Evolutionary conservation across 2,329 filamentous ascomycete genomes (phyloP).

Genomic region (Colletotrichum sp.): DNA sequence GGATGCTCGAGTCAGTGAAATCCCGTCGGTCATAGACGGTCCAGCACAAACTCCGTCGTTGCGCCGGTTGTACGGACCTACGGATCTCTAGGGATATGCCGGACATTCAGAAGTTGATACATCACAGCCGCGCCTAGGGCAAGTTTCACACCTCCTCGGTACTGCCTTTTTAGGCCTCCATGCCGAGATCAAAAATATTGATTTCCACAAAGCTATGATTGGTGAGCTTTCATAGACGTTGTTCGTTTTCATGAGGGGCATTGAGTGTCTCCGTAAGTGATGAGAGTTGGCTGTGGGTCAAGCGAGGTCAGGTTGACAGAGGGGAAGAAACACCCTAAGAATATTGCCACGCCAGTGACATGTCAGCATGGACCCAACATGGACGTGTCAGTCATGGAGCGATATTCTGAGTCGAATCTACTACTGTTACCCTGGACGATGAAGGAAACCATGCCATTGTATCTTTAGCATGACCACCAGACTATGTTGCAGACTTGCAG

Average conservation of each 20-base stretch:
- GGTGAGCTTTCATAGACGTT: not conserved
- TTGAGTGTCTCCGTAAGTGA: not conserved
- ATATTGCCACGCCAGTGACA: not conserved
- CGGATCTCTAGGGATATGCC: not conserved
- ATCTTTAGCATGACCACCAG: not conserved
- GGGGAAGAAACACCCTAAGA: not conserved
- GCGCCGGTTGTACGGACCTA: not conserved
- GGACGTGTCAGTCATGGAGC: not conserved
- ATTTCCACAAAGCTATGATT: not conserved
- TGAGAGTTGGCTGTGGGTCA: not conserved
- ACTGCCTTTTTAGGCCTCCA: not conserved
- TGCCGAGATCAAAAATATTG: not conserved
- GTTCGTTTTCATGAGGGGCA: not conserved
- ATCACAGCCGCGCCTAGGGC: not conserved
- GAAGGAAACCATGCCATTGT: not conserved
- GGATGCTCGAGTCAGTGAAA: not conserved
- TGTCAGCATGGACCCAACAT: not conserved
- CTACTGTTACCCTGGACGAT: not conserved
- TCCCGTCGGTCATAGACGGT: not conserved
- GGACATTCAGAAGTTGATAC: not conserved
- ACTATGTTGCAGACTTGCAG: not conserved
- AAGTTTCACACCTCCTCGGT: not conserved
- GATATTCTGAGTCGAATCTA: not conserved
- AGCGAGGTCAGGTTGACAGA: not conserved
- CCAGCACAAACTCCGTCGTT: not conserved